Base-by-base conservation (phyloP, 768 basidiomycete species). In the Suillus ampliporus region DNA sequence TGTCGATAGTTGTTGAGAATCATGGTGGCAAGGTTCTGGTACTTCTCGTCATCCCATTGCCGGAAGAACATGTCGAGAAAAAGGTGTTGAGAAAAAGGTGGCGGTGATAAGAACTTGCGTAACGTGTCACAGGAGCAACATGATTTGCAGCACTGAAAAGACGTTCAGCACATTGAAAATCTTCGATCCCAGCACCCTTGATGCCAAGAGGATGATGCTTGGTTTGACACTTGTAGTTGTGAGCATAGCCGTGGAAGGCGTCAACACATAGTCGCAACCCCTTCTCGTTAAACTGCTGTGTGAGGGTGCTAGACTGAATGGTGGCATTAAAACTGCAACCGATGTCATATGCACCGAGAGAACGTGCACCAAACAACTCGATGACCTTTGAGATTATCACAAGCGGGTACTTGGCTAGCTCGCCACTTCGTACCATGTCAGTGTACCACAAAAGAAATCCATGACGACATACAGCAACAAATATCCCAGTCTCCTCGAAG, bases 401-500 rank as follows among this genome's bases (percentile, higher is more conserved):
- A 13, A 67, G 60, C 1, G 66, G 68, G 58, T 69, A 71, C 52
- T 69, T 71, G 15, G 56, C 60, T 77, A 78, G 51, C 61, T 80
- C 77, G 11, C 79, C 76, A 58, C 74, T 77, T 14, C 47, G 59
- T 2, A 78, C 43, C 76, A 79, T 77, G 57, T 80, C 78, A 0
- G 63, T 61, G 0, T 77, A 48, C 58, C 67, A 38, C 31, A 58
- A 23, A 21, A 75, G 62, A 1, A 77, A 66, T 5, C 76, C 6
- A 31, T 31, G 31, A 6, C 6, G 31, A 31, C 31, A 31, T 3
- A 6, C 31, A 6, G 31, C 3, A 73, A 76, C 70, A 63, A 82
- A 82, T 7, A 79, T 67, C 0, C 80, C 78, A 0, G 76, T 72
- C 68, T 80, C 77, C 0, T 74, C 62, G 60, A 78, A 82, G 10